Conservation (phyloP, 2,329 filamentous ascomycete species). For the Phaeomoniella chlamydospora region DNA sequence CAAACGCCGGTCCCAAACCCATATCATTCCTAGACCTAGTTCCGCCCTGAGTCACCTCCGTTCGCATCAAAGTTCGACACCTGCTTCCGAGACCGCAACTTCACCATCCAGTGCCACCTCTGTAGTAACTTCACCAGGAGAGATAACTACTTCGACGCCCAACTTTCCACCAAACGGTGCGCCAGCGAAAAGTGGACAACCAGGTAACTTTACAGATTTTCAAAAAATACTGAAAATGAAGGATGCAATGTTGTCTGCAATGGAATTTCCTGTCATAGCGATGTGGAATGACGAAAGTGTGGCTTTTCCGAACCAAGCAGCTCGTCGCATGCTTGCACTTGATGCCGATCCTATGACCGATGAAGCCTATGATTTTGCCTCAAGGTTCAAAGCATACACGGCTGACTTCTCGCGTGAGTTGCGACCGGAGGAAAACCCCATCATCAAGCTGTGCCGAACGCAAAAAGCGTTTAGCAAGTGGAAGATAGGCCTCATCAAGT, state of each 20-base stretch:
- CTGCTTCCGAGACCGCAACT: slow-evolving; percentile 9
- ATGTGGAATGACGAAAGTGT: slow-evolving; percentile 73
- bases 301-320: slow-evolving; percentile 57
- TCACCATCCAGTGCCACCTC: slow-evolving; percentile 18
- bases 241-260: slow-evolving; percentile 61
- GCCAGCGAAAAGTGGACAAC: slow-evolving; percentile 39
- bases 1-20: slow-evolving; percentile 3
- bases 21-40: slow-evolving; percentile 4
- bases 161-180: slow-evolving; percentile 55
- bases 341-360: slow-evolving; percentile 23
- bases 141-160: slow-evolving; percentile 37
- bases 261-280: slow-evolving; percentile 58
- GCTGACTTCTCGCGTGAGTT: slow-evolving; percentile 50
- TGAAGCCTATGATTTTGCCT: slow-evolving; percentile 42
- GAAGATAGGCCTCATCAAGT: slow-evolving; percentile 50
- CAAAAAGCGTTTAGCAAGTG: slow-evolving; percentile 43
- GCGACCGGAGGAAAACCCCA: slow-evolving; percentile 48
- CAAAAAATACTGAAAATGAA: slow-evolving; percentile 64
- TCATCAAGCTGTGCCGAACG: slow-evolving; percentile 48
- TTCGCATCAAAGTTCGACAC: slow-evolving; percentile 5
- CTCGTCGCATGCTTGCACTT: slow-evolving; percentile 34
- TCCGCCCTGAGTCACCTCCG: slow-evolving; percentile 6
- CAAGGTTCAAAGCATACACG: slow-evolving; percentile 47
- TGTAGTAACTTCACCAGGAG: slow-evolving; percentile 34
- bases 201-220: slow-evolving; percentile 48